phyloP scores from a whole-genome alignment of 768 basidiomycete species.

The Rhizopogon vesiculosus region DNA sequence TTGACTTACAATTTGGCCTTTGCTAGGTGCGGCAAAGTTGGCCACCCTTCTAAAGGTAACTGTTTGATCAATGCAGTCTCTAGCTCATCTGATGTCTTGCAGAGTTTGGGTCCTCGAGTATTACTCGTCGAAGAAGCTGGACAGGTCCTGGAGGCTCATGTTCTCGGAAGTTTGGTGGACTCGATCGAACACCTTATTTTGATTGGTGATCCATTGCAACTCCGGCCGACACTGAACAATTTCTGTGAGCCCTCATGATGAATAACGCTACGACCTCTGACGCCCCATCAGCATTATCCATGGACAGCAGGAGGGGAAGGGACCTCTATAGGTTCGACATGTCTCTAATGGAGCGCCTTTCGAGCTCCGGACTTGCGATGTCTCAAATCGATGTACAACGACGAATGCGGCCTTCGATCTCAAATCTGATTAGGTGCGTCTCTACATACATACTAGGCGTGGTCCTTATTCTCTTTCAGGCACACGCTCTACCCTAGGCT shows the following conservation, averaged over 20 bases:
- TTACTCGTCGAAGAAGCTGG: conserved; percentile 79
- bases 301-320: conserved; percentile 57
- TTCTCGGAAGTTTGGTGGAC: conserved; percentile 57
- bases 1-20: neutral
- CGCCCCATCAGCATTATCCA: conserved; percentile 49
- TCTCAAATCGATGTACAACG: conserved; percentile 68
- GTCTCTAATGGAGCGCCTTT: conserved; percentile 74
- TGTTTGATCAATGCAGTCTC: neutral
- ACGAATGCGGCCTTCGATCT: conserved; percentile 70
- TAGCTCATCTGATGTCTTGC: neutral
- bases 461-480: conserved; percentile 20
- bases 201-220: conserved; percentile 78
- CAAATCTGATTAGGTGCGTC: conserved; percentile 36
- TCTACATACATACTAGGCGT: neutral
- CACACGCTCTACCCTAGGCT: conserved; percentile 59
- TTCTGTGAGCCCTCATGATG: conserved; percentile 38
- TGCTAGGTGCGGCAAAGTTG: conserved; percentile 63
- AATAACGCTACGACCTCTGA: neutral
- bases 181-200: conserved; percentile 70
- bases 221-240: conserved; percentile 64
- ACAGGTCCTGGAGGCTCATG: conserved; percentile 76
- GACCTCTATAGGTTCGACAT: conserved; percentile 62
- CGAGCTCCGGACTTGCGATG: conserved; percentile 54
- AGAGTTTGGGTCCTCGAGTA: conserved; percentile 58
- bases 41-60: conserved; percentile 50